A percentile compares a stretch with the other conserved stretches of the same genome.
Conservation (phyloP, 2,329 filamentous ascomycete species). For the Alternaria sp. region DNA sequence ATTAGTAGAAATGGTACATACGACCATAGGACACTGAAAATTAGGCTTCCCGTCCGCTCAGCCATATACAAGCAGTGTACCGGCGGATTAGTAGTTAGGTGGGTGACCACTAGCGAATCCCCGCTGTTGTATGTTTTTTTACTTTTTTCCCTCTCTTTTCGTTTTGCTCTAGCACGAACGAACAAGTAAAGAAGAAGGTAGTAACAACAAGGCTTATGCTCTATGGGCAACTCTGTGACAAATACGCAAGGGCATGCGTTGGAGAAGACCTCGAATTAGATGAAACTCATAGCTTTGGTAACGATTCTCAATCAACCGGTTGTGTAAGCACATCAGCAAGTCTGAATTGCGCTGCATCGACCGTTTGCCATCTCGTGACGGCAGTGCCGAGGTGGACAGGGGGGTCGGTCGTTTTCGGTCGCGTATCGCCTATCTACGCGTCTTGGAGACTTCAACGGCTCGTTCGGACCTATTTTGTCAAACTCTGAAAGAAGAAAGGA, state of each 20-base stretch:
- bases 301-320: neutral
- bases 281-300: neutral
- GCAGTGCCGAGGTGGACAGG: neutral
- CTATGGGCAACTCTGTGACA: neutral
- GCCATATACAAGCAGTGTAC: too few species aligned
- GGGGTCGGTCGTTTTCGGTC: neutral
- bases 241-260: neutral
- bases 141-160: too few species aligned
- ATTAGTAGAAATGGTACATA: too few species aligned
- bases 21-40: too few species aligned
- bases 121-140: too few species aligned
- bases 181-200: neutral
- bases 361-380: neutral
- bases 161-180: too few species aligned
- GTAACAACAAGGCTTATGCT: neutral
- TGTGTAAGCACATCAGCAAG: neutral
- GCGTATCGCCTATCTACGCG: neutral
- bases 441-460: neutral
- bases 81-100: too few species aligned
- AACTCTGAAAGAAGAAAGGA: neutral
- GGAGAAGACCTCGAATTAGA: neutral
- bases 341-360: neutral
- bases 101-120: too few species aligned
- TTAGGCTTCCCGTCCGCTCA: too few species aligned
- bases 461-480: slow-evolving; percentile 5